phyloP scores from a whole-genome alignment of 495 filamentous ascomycete species.

The Xylaria bambusicola region DNA sequence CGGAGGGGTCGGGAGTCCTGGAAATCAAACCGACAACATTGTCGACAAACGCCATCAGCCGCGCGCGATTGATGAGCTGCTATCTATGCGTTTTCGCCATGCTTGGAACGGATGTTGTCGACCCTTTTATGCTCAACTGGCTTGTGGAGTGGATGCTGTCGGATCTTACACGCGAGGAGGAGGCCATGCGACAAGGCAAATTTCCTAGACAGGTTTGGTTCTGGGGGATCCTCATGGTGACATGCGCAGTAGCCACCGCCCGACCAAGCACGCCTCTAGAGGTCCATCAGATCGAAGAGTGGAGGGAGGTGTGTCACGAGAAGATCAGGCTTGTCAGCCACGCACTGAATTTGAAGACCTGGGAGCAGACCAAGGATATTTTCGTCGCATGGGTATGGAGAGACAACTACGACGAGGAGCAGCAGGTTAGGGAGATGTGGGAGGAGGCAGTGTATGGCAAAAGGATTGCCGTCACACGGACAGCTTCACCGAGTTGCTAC shows the following conservation, averaged over 20 bases:
- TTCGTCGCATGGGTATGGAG: conserved; percentile 20
- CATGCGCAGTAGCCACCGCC: conserved; percentile 18
- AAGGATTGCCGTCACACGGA: conserved; percentile 16
- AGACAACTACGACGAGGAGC: conserved; percentile 21
- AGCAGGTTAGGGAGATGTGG: conserved; percentile 22
- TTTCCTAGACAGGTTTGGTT: conserved; percentile 21
- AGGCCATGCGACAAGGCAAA: conserved; percentile 21
- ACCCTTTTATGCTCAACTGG: conserved; percentile 22
- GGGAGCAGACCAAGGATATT: conserved; percentile 20
- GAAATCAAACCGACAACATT: conserved; percentile 16
- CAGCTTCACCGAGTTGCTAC: conserved; percentile 18
- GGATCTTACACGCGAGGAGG: conserved; percentile 20
- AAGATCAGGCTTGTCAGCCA: conserved; percentile 22
- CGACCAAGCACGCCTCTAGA: conserved; percentile 18
- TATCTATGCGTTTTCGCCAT: conserved; percentile 20
- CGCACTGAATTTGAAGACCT: conserved; percentile 20
- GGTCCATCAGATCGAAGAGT: conserved; percentile 20
- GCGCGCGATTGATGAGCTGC: conserved; percentile 19
- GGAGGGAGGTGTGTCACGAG: conserved; percentile 20
- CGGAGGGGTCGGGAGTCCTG: neutral
- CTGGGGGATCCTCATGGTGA: conserved; percentile 22
- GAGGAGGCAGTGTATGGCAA: conserved; percentile 20
- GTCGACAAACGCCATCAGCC: conserved; percentile 19
- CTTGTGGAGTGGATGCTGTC: conserved; percentile 21
- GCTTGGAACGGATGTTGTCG: conserved; percentile 18